phyloP scores from a whole-genome alignment of 495 filamentous ascomycete genomes.

The Sabuloglossum arenarium region DNA sequence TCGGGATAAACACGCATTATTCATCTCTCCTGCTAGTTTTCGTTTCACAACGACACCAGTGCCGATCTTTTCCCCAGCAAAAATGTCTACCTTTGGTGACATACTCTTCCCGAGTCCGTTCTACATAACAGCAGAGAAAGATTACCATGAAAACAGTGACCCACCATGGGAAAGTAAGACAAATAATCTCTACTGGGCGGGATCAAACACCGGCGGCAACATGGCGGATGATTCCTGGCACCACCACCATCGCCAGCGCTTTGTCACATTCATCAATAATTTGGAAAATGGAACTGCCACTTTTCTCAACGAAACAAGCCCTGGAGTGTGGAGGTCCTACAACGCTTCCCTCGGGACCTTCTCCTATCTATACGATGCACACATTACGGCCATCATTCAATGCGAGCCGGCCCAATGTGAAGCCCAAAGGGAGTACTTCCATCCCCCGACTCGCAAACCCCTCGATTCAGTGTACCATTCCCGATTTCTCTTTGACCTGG shows the following conservation, averaged over 20 bases:
- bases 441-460: not conserved
- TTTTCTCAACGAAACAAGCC: slow-evolving; percentile 9
- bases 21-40: not conserved
- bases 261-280: slow-evolving; percentile 43
- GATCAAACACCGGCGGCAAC: slow-evolving; percentile 42
- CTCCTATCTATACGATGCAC: not conserved
- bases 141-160: slow-evolving; percentile 23
- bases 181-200: slow-evolving; percentile 43
- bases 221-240: slow-evolving; percentile 42
- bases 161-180: slow-evolving; percentile 32
- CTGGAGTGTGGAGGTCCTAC: slow-evolving; percentile 16
- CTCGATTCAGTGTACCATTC: slow-evolving; percentile 9
- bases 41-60: not conserved
- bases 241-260: slow-evolving; percentile 51
- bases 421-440: slow-evolving; percentile 11
- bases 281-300: slow-evolving; percentile 10
- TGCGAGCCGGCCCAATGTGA: slow-evolving; percentile 10
- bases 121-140: slow-evolving; percentile 48
- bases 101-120: slow-evolving; percentile 51
- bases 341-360: slow-evolving; percentile 13
- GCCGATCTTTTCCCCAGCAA: not conserved
- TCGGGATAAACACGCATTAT: not conserved
- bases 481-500: slow-evolving; percentile 20
- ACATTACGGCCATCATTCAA: not conserved
- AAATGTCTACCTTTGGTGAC: not conserved